Conservation (phyloP, 176 grass and related monocot genomes). For the Phoenix dactylifera region DNA sequence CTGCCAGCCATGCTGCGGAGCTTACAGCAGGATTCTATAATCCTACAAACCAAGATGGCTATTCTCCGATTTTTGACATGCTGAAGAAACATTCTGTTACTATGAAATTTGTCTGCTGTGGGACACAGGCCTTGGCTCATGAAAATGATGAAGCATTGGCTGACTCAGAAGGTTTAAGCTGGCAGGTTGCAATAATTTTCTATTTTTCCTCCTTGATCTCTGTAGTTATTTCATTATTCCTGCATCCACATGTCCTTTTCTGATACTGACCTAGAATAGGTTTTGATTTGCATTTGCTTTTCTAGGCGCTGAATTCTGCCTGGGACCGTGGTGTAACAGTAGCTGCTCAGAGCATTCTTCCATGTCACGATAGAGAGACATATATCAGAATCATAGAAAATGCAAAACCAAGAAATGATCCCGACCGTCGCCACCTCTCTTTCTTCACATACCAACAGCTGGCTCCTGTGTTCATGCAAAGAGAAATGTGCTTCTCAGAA, state of each 20-base stretch:
- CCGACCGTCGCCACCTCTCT: constrained; percentile 54
- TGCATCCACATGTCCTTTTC: too few relatives aligned
- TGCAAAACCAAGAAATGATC: constrained; percentile 62
- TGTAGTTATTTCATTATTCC: too few relatives aligned
- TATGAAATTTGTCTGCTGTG: constrained; percentile 59
- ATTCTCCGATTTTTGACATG: constrained; percentile 63
- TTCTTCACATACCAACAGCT: constrained; percentile 58
- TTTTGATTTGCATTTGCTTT: too few relatives aligned
- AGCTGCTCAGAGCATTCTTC: too few relatives aligned
- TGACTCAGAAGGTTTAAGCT: constrained; percentile 61
- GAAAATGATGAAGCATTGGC: constrained; percentile 41
- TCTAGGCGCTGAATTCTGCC: too few relatives aligned
- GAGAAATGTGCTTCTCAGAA: constrained; percentile 33
- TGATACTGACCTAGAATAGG: too few relatives aligned
- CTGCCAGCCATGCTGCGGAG: constrained; percentile 75
- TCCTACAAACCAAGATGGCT: constrained; percentile 76
- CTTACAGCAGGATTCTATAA: constrained; percentile 92
- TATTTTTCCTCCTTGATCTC: neutral
- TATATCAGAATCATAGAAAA: constrained; percentile 35
- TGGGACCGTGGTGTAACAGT: too few relatives aligned
- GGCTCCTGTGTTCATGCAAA: constrained; percentile 34
- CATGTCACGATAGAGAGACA: too few relatives aligned
- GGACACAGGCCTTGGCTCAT: constrained; percentile 30
- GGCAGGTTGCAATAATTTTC: constrained; percentile 52
- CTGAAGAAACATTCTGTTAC: constrained; percentile 65